phyloP scores from a whole-genome alignment of 306 rosid genomes.

The Hippophae rhamnoides region DNA sequence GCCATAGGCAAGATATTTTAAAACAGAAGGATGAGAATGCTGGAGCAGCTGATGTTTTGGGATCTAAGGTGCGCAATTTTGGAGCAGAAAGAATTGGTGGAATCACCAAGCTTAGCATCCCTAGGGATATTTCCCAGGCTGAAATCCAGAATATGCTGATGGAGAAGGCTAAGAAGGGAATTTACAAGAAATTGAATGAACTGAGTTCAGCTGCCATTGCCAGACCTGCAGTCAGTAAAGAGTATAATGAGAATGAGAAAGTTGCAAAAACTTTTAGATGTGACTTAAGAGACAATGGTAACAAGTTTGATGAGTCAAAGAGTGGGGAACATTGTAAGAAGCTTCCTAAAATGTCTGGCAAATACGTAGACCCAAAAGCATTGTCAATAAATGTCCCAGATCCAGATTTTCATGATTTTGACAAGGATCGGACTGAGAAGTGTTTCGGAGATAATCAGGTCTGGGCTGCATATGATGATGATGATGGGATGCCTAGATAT shows the following conservation, averaged over 20 bases:
- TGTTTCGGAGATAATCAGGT: constrained; percentile 60
- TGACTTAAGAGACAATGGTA: not conserved
- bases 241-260: constrained; percentile 17
- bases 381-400: constrained; percentile 58
- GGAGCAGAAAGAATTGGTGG: constrained; percentile 21
- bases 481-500: constrained; percentile 88
- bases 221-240: constrained; percentile 15
- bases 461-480: constrained; percentile 68
- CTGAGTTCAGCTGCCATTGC: constrained; percentile 15
- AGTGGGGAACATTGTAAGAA: constrained; percentile 13
- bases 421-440: constrained; percentile 59
- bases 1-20: constrained; percentile 26
- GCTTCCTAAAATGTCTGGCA: constrained; percentile 13
- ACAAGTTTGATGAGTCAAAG: constrained; percentile 6
- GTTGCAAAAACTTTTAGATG: constrained; percentile 16
- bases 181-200: constrained; percentile 36
- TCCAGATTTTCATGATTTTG: constrained; percentile 80
- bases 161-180: constrained; percentile 61
- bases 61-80: constrained; percentile 20
- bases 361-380: constrained; percentile 11
- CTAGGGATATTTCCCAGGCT: constrained; percentile 28
- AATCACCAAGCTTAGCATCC: constrained; percentile 16
- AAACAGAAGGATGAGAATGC: constrained; percentile 35
- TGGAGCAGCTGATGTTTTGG: constrained; percentile 21
- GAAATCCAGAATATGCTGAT: constrained; percentile 38